Evolutionary conservation across 2,329 filamentous ascomycete genomes (phyloP), one percentile per base, ranked within the genome.

Genomic region (Teratosphaeria zuluensis): DNA sequence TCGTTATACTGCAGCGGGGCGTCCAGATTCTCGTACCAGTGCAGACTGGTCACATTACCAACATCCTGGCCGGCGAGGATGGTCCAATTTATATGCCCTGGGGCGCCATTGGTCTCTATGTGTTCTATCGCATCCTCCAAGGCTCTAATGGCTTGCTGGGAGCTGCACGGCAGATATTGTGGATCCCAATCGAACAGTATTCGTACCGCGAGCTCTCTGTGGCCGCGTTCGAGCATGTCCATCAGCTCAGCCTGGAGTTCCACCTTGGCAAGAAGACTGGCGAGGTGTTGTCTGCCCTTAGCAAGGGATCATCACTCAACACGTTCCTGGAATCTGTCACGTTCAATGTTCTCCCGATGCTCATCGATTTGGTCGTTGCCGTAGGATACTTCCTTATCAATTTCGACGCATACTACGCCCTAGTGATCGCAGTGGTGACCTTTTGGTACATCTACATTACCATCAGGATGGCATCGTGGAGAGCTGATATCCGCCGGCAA

Each of bases 361-460:
- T 97, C 35, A 81, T 96, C 61, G 94, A 99, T 73, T 80, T 99
- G 38, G 81, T 86, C 62, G 83, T 96, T 55, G 91, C 94, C 54
- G 87, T 99, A 68, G 83, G 83, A 61, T 94, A 89, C 74, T 92
- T 95, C 70, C 80, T 88, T 61, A 74, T 88, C 66, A 76, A 79
- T 5, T 96, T 95, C 66, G 92, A 96, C 72, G 84, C 89, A 42
- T 88, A 95, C 68, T 96, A 96, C 71, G 90, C 92, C 6, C 84
- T 96, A 53, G 89, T 96, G 55, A 89, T 96, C 61, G 84, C 89
- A 57, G 84, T 96, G 60, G 89, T 96, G 67, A 95, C 92, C 0
- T 96, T 96, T 72, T 92, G 90, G 76, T 99, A 99, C 76, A 86
- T 97, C 57, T 96, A 96, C 74, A 84, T 97, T 70, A 99, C 94